A percentile compares a stretch with the other conserved stretches of the same genome.
phyloP scores from a whole-genome alignment of 2,329 filamentous ascomycete species.

The Fusarium kyushuense region DNA sequence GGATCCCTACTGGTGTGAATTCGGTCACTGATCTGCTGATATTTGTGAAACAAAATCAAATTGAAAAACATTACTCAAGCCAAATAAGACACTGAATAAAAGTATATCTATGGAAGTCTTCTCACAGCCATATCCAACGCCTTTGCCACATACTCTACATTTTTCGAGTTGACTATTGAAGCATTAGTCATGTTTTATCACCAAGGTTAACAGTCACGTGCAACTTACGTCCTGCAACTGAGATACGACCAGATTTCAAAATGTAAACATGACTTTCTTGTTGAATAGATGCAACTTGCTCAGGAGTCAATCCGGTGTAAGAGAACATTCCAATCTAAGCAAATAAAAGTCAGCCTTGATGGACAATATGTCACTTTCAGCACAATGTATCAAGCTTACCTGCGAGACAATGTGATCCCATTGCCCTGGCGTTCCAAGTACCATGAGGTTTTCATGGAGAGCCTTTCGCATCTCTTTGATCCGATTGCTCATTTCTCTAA shows the following conservation, averaged over 20 bases:
- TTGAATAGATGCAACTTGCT: constrained; percentile 1
- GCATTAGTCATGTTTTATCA: accelerated
- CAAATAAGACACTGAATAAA: no score
- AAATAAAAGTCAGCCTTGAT: neutral
- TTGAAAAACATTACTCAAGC: neutral
- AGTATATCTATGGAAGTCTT: neutral
- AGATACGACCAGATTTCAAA: neutral
- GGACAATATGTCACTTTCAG: neutral
- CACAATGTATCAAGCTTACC: neutral
- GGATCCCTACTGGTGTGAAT: neutral
- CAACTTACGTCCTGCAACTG: neutral
- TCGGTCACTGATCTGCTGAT: neutral
- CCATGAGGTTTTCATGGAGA: neutral
- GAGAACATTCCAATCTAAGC: neutral
- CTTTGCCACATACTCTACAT: neutral
- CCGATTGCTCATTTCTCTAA: neutral
- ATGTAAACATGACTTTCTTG: neutral
- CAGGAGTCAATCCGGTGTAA: neutral
- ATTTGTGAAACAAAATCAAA: neutral
- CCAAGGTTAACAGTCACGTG: accelerated
- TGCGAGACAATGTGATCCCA: neutral
- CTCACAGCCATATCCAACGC: neutral
- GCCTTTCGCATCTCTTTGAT: neutral
- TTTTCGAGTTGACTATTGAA: neutral
- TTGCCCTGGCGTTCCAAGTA: neutral